Evolutionary conservation across 2,329 filamentous ascomycete species (phyloP).

Genomic region (Monascus ruber): DNA sequence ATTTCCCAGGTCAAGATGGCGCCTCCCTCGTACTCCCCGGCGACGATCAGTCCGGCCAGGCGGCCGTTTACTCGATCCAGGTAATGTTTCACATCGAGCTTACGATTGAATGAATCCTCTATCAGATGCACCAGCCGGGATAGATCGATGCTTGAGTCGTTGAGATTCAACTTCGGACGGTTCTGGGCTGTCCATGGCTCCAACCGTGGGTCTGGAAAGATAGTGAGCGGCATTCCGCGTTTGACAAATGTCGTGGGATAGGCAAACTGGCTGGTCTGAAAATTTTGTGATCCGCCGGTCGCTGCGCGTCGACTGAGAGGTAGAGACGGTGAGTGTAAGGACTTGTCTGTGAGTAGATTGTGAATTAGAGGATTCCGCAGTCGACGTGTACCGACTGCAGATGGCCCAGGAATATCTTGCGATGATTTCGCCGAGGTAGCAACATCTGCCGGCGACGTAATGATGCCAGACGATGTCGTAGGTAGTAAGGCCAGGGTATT

Average conservation of each 20-base stretch:
- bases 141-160: conserved; percentile 72
- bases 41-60: conserved; percentile 84
- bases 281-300: conserved; percentile 17
- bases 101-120: conserved; percentile 81
- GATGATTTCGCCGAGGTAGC: conserved; percentile 44
- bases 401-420: conserved; percentile 20
- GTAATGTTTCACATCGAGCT: conserved; percentile 74
- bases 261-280: conserved; percentile 27
- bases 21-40: conserved; percentile 91
- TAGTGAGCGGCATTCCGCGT: conserved; percentile 76
- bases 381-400: conserved; percentile 45
- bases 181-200: conserved; percentile 57
- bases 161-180: conserved; percentile 55
- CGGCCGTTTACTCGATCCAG: conserved; percentile 66
- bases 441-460: conserved; percentile 77
- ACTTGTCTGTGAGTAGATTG: conserved; percentile 91
- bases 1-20: conserved; percentile 92
- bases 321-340: conserved; percentile 80
- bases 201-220: conserved; percentile 60
- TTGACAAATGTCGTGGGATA: conserved; percentile 72
- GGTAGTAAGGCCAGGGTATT: conserved; percentile 65
- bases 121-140: conserved; percentile 75
- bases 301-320: conserved; percentile 54
- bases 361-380: conserved; percentile 82
- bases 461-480: conserved; percentile 70